Evolutionary conservation across 2,329 filamentous ascomycete species (phyloP).

Genomic region (Camillea tinctor): DNA sequence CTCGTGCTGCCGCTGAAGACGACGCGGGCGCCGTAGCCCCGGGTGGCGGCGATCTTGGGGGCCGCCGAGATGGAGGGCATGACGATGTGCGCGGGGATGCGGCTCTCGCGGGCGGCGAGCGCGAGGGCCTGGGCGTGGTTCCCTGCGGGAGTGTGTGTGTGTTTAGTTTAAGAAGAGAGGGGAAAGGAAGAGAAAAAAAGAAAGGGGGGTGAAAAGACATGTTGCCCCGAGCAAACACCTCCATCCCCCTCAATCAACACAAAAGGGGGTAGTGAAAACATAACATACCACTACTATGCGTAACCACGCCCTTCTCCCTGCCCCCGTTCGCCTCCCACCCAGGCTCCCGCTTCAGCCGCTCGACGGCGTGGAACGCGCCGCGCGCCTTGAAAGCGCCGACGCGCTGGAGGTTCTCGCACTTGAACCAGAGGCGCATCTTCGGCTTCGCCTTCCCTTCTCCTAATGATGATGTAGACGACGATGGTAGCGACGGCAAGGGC

Average conservation of each 20-base stretch:
- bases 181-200: neutral
- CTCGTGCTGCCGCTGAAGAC: constrained; percentile 81
- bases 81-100: constrained; percentile 80
- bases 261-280: constrained; percentile 8
- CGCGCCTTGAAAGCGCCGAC: constrained; percentile 91
- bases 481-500: constrained; percentile 39
- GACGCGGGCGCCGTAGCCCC: constrained; percentile 72
- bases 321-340: constrained; percentile 62
- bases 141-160: constrained; percentile 48
- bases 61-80: constrained; percentile 86
- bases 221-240: too few species aligned
- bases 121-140: constrained; percentile 94
- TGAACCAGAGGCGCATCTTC: constrained; percentile 78
- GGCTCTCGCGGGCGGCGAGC: constrained; percentile 72
- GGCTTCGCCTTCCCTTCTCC: constrained; percentile 53
- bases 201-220: neutral
- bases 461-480: constrained; percentile 45
- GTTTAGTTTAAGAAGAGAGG: neutral
- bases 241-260: too few species aligned
- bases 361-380: constrained; percentile 84
- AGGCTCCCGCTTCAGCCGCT: constrained; percentile 61
- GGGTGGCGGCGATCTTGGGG: constrained; percentile 84
- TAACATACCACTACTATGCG: constrained; percentile 77
- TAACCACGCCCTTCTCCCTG: constrained; percentile 70
- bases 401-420: constrained; percentile 90